Evolutionary conservation across 2,329 filamentous ascomycete species (phyloP).

Genomic region (Neofusicoccum cordaticola): DNA sequence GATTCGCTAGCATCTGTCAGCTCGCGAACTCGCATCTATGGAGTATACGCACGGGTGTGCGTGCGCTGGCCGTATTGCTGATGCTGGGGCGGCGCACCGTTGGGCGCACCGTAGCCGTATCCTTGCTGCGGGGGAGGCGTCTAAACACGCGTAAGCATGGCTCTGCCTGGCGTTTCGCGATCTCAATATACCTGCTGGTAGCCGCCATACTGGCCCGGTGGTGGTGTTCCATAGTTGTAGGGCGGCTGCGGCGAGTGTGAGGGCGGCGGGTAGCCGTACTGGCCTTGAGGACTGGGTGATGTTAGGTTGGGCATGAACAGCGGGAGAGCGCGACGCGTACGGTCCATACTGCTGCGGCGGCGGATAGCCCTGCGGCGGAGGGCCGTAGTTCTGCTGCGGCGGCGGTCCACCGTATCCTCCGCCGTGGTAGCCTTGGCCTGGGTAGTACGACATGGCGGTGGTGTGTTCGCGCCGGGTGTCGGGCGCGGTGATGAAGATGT

Average conservation of each 20-base stretch:
- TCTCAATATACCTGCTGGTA: constrained; percentile 37
- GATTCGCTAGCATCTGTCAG: constrained; percentile 40
- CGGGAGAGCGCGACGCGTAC: background rate
- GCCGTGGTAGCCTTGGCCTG: constrained; percentile 40
- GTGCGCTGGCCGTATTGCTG: constrained; percentile 3
- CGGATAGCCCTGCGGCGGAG: constrained; percentile 21
- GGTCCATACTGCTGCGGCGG: constrained; percentile 19
- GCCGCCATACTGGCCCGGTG: constrained; percentile 43
- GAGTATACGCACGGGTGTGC: constrained; percentile 29
- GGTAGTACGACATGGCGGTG: constrained; percentile 39
- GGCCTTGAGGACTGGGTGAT: constrained; percentile 31
- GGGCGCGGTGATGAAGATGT: background rate
- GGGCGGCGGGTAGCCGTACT: constrained; percentile 30
- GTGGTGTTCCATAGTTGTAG: constrained; percentile 39
- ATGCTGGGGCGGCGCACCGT: constrained; percentile 19
- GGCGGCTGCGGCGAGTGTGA: constrained; percentile 39
- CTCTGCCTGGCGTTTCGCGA: constrained; percentile 31
- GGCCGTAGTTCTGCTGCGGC: constrained; percentile 29
- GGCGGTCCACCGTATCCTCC: constrained; percentile 39
- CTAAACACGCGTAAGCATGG: constrained; percentile 21
- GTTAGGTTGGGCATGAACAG: constrained; percentile 12
- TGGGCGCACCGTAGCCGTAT: constrained; percentile 15
- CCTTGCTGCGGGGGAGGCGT: constrained; percentile 33
- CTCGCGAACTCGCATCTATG: constrained; percentile 29
- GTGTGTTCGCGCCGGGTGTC: background rate